phyloP scores from a whole-genome alignment of 2,329 filamentous ascomycete genomes.

The Hypoxylon sp. region DNA sequence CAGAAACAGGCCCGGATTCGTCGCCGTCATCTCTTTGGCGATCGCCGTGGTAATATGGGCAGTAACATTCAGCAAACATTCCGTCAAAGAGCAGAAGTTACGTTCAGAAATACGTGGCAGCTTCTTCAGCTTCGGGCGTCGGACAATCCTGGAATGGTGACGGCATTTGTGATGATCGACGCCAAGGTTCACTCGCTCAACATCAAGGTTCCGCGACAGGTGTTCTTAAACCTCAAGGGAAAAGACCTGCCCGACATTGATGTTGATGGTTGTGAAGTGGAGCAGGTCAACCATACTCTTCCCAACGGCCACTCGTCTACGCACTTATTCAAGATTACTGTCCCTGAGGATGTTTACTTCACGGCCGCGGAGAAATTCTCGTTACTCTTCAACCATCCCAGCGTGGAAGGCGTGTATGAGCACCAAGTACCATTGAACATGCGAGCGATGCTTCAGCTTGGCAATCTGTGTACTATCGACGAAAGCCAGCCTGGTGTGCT shows the following conservation, averaged over 20 bases:
- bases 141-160: conserved; percentile 84
- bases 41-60: conserved; percentile 73
- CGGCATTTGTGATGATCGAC: conserved; percentile 90
- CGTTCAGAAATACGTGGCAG: conserved; percentile 95
- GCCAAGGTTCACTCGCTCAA: conserved; percentile 89
- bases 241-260: conserved; percentile 89
- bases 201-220: conserved; percentile 84
- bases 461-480: conserved; percentile 92
- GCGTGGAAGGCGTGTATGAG: conserved; percentile 97
- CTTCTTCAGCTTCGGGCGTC: conserved; percentile 86
- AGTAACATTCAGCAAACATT: conserved; percentile 75
- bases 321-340: conserved; percentile 92
- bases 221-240: conserved; percentile 91
- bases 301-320: conserved; percentile 95
- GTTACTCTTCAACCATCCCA: conserved; percentile 86
- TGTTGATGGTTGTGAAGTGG: conserved; percentile 83
- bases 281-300: conserved; percentile 91
- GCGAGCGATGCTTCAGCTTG: conserved; percentile 86
- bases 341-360: conserved; percentile 88
- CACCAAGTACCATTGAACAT: conserved; percentile 88
- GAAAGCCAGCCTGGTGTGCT: conserved; percentile 88
- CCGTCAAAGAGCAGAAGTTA: conserved; percentile 87
- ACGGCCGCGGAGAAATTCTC: conserved; percentile 84
- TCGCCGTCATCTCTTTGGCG: conserved; percentile 90
- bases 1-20: conserved; percentile 89